Evolutionary conservation across 2,329 filamentous ascomycete species (phyloP), one percentile per base, ranked within the genome.

Genomic region (Fusarium sp.): DNA sequence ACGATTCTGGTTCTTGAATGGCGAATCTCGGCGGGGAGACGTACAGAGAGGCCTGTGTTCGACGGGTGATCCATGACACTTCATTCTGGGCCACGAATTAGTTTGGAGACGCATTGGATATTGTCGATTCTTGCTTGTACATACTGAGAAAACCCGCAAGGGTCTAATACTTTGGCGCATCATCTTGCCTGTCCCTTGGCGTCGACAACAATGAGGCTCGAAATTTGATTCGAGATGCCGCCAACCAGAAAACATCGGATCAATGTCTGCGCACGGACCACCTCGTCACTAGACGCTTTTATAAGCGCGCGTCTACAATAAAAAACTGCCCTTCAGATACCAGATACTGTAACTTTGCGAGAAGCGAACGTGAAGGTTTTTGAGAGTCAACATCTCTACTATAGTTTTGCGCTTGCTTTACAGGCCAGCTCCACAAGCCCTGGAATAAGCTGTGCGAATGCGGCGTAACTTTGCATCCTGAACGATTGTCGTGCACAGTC

Each of bases 131-230:
- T 1, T 45, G 18, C 1, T 2, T 7, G 2, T 14, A 23, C 66
- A 25, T 72, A 78, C 77, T 62, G 74, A 67, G 28, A 74, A 58
- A 50, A 67, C 70, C 65, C 65, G 60, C 28, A 76, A 52, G 31
- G 72, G 68, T 68, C 71, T 70, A 52, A 71, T 58, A 67, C 59
- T 73, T 68, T 72, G 72, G 61, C 75, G 77, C 64, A 78, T 69
- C 77, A 79, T 79, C 57, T 42, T 77, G 67, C 66, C 58, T 70
- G 58, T 69, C 51, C 54, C 58, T 70, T 66, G 56, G 65, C 58
- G 51, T 73, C 65, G 68, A 63, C 64, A 53, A 62, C 48, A 50
- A 61, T 75, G 61, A 74, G 52, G 55, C 60, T 65, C 67, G 48
- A 71, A 67, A 75, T 68, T 62, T 64, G 55, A 44, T 62, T 55